Base-by-base conservation (phyloP, 1,284 basidiomycete genomes). In the Tilletia setariae region DNA sequence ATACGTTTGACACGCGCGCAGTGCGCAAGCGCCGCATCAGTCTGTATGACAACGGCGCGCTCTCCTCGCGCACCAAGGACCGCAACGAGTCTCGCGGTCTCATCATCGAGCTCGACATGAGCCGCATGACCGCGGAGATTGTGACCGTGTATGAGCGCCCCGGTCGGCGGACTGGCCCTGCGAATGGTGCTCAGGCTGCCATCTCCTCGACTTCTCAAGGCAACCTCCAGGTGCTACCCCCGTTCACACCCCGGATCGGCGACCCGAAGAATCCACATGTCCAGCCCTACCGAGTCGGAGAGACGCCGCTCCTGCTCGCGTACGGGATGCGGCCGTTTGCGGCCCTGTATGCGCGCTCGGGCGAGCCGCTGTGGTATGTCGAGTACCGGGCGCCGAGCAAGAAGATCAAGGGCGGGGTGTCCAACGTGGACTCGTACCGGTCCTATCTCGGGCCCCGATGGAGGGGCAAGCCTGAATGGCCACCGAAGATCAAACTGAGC, bases 31-130 rank as follows among this genome's bases (percentile, higher is more conserved):
- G 61, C 1, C 23, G 25, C 13, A 63, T 63, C 61, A 44, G 61
- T 21, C 42, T 63, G 61, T 40, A 42, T 7, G 61, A 63, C 61
- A 63, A 63, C 30, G 61, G 16, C 9, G 61, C 61, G 6, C 35
- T 44, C 61, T 42, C 35, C 30, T 19, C 6, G 32, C 13, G 16
- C n/a, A 63, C 23, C 19, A 30, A 21, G 11, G 53, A 59, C 25
- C 53, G 53, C 19, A 59, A 59, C 53, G 53, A 59, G 53, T 63
- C 61, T 11, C 32, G 32, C 35, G 61, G 61, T 16, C 19, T 42
- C 16, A 40, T 63, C 61, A 63, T 63, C 61, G 61, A 63, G 30
- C 61, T 63, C 16, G 42, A 63, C 61, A 63, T 63, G 61, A 32
- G 16, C 13, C 21, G 19, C 61, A 63, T 11, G 61, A 63, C 61